These are phyloP conservation scores for Huntiella decipiens DNA, from an alignment of 2,329 filamentous ascomycete species.

Conservation along the genomic window DNA sequence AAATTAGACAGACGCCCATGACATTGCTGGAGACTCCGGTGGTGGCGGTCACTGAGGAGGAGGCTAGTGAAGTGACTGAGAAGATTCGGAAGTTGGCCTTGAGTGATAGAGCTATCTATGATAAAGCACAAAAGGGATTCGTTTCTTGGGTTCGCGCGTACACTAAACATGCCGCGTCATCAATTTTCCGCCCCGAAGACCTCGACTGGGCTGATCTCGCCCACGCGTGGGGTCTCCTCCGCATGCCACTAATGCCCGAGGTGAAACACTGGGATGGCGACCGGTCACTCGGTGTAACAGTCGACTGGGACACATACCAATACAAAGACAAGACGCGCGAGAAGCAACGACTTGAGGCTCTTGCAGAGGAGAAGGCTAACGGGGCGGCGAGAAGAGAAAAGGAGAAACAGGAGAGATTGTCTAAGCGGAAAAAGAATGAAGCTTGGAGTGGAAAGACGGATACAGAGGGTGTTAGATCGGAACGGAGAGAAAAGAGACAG, in stretches of 20 bases:
- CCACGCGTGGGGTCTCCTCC: slow-evolving; percentile 67
- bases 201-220: slow-evolving; percentile 73
- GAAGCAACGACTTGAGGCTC: slow-evolving; percentile 38
- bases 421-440: slow-evolving; percentile 42
- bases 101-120: slow-evolving; percentile 43
- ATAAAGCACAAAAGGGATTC: slow-evolving; percentile 80
- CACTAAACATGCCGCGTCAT: slow-evolving; percentile 73
- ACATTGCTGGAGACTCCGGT: slow-evolving; percentile 36
- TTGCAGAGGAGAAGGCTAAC: slow-evolving; percentile 30
- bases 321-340: slow-evolving; percentile 59
- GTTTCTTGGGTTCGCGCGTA: slow-evolving; percentile 89
- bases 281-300: slow-evolving; percentile 37
- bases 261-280: slow-evolving; percentile 54
- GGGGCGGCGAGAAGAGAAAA: slow-evolving; percentile 20
- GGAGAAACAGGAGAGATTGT: slow-evolving; percentile 20
- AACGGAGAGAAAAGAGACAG: slow-evolving; percentile 44
- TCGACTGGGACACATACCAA: slow-evolving; percentile 48
- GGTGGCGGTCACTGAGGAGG: slow-evolving; percentile 37
- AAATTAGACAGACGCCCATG: slow-evolving; percentile 74
- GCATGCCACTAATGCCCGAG: slow-evolving; percentile 88
- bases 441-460: slow-evolving; percentile 59
- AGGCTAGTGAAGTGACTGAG: slow-evolving; percentile 37
- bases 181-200: slow-evolving; percentile 70
- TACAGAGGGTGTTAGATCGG: slow-evolving; percentile 40
- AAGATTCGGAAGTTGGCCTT: slow-evolving; percentile 40